A percentile compares a stretch with the other conserved stretches of the same genome.
Conservation (phyloP, 2,329 filamentous ascomycete genomes). For the Paramyrothecium roridum region DNA sequence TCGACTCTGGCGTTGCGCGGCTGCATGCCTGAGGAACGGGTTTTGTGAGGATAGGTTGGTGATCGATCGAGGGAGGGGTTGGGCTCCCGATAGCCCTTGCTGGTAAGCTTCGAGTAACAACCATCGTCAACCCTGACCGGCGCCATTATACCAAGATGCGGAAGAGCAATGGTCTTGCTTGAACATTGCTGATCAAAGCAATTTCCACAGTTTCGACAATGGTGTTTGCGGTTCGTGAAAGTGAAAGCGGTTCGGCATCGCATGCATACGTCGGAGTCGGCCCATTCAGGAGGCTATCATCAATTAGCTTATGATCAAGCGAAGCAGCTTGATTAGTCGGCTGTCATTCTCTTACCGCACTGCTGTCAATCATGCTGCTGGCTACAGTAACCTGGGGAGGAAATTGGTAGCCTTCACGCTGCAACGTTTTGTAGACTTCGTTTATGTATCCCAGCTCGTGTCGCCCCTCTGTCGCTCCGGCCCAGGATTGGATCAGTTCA, state of each 20-base stretch:
- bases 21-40: constrained; percentile 72
- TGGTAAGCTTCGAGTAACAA: constrained; percentile 85
- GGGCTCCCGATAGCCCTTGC: constrained; percentile 50
- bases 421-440: constrained; percentile 79
- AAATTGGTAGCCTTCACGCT: constrained; percentile 83
- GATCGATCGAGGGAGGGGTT: constrained; percentile 46
- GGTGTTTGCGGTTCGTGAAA: constrained; percentile 97
- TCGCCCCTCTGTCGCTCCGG: constrained; percentile 80
- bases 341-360: constrained; percentile 63
- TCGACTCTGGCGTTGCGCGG: constrained; percentile 85
- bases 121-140: constrained; percentile 94
- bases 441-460: constrained; percentile 81
- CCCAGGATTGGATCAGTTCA: constrained; percentile 92
- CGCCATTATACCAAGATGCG: constrained; percentile 88
- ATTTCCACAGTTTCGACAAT: constrained; percentile 96
- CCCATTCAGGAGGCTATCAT: constrained; percentile 86
- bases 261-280: constrained; percentile 98
- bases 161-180: constrained; percentile 80
- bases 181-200: constrained; percentile 97
- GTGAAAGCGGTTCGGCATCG: constrained; percentile 92
- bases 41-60: constrained; percentile 55
- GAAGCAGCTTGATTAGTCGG: background rate
- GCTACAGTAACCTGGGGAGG: constrained; percentile 82
- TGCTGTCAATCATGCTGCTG: constrained; percentile 98
- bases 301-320: no score